Evolutionary conservation across 805 yeast species (phyloP).

Genomic region (Candida sphagnicola): DNA sequence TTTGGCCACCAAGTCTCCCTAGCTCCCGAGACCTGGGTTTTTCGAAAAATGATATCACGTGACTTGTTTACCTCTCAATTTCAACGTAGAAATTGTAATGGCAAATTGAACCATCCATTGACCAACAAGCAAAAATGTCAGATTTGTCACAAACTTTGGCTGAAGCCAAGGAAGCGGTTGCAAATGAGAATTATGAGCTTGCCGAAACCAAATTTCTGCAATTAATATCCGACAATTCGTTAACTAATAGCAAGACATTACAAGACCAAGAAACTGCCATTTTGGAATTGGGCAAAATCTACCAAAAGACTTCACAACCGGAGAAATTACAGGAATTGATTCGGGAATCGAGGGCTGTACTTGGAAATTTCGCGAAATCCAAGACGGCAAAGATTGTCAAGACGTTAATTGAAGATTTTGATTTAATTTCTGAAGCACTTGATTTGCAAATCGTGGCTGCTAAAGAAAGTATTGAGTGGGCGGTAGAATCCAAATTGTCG

Average conservation of each 20-base stretch:
- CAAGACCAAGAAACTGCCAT: constrained; percentile 63
- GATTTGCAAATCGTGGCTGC: constrained; percentile 73
- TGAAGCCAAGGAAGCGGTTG: constrained; percentile 59
- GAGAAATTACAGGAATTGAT: constrained; percentile 59
- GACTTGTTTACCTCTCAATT: no score
- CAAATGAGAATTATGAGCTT: constrained; percentile 41
- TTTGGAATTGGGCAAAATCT: constrained; percentile 70
- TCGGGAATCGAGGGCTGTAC: constrained; percentile 61
- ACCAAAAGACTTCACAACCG: constrained; percentile 46
- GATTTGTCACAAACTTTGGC: constrained; percentile 32
- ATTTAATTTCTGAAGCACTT: constrained; percentile 54
- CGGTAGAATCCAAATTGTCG: constrained; percentile 74
- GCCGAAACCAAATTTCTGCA: constrained; percentile 62
- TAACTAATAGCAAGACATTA: constrained; percentile 17
- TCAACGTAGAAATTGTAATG: not conserved
- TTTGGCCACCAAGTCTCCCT: no score
- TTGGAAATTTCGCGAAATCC: constrained; percentile 83
- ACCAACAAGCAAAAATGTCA: constrained; percentile 13
- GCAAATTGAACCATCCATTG: not conserved
- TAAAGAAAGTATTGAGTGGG: constrained; percentile 83
- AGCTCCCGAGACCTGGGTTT: no score
- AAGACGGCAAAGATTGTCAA: constrained; percentile 91
- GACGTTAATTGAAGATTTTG: constrained; percentile 74
- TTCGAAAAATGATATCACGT: no score
- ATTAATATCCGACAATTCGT: constrained; percentile 32